phyloP scores from a whole-genome alignment of 768 basidiomycete genomes.

The Exidia glandulosa region DNA sequence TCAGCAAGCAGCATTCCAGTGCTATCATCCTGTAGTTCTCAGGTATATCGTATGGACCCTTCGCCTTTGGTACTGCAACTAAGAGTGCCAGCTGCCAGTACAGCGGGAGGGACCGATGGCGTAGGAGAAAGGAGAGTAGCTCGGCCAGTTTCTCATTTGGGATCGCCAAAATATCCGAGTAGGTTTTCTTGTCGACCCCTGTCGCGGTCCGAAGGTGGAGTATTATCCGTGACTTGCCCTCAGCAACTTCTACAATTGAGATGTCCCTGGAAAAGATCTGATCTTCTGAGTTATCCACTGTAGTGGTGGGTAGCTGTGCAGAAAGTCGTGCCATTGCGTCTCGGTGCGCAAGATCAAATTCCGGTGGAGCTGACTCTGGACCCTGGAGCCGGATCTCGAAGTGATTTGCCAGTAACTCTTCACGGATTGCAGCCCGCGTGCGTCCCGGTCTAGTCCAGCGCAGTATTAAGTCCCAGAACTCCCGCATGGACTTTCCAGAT shows the following conservation, averaged over 20 bases:
- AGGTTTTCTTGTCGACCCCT: not conserved
- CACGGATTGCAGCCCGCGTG: not conserved
- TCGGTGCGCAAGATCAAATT: not conserved
- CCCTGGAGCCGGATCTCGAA: not conserved
- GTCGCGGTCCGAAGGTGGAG: not conserved
- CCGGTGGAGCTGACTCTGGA: not conserved
- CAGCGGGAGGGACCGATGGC: too few relatives aligned
- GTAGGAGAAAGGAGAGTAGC: too few relatives aligned
- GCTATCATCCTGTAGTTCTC: constrained; percentile 18
- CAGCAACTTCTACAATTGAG: not conserved
- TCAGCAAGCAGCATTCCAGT: constrained; percentile 20
- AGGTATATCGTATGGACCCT: constrained; percentile 3
- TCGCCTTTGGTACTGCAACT: too few relatives aligned
- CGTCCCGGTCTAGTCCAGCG: not conserved
- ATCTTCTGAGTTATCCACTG: not conserved
- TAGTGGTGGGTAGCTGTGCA: not conserved
- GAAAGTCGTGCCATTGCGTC: not conserved
- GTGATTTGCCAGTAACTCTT: not conserved
- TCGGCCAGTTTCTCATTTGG: not conserved
- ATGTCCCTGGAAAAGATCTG: not conserved
- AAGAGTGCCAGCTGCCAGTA: too few relatives aligned
- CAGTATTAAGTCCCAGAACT: not conserved
- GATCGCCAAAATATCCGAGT: not conserved
- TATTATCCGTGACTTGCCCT: not conserved
- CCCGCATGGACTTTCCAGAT: not conserved